A percentile compares a stretch with the other conserved stretches of the same genome.
Evolutionary conservation across 1,284 basidiomycete species (phyloP).

Genomic region (Marasmius fiardii): DNA sequence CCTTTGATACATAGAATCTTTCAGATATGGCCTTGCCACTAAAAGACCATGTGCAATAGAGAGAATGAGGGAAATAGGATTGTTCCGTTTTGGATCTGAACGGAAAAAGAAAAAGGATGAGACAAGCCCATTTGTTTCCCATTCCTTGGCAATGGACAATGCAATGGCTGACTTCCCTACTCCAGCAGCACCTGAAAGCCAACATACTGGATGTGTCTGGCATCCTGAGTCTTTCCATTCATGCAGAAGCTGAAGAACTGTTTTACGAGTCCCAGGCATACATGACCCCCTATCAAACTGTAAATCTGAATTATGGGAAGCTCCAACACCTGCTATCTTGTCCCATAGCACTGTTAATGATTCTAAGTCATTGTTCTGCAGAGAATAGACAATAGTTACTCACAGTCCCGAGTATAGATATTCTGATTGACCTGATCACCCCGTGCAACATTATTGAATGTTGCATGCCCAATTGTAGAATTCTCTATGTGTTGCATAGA

Average conservation of each 20-base stretch:
- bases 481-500: too few species aligned
- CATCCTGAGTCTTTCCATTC: constrained; percentile 8
- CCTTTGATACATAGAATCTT: background rate
- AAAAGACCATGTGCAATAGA: constrained; percentile 3
- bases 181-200: constrained; percentile 17
- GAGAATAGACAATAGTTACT: too few species aligned
- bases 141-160: constrained; percentile 14
- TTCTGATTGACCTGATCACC: too few species aligned
- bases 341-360: too few species aligned
- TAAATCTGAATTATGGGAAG: background rate
- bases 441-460: too few species aligned
- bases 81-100: background rate
- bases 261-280: constrained; percentile 11
- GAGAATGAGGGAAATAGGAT: background rate
- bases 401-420: too few species aligned
- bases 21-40: background rate
- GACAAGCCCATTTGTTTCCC: background rate
- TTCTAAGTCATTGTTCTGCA: too few species aligned
- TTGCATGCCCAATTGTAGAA: too few species aligned
- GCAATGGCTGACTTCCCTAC: too few species aligned
- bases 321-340: background rate
- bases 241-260: constrained; percentile 8
- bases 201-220: constrained; percentile 8
- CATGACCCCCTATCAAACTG: constrained; percentile 6
- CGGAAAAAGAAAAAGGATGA: constrained; percentile 18